Percentiles rank a stretch among this genome's conserved stretches.
phyloP scores from a whole-genome alignment of 768 basidiomycete genomes.

The Lactifluus rugatus region DNA sequence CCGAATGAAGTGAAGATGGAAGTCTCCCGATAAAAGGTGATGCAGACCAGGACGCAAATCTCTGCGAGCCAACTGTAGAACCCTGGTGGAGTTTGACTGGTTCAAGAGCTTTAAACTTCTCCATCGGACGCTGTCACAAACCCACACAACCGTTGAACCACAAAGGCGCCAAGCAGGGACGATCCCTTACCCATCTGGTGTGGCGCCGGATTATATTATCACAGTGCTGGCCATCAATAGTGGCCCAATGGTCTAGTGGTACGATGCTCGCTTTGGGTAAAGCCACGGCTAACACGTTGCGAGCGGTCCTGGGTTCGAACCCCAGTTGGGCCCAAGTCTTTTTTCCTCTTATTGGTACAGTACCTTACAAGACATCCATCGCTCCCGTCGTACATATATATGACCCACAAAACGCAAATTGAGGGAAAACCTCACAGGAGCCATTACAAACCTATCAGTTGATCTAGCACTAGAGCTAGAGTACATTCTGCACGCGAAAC shows the following conservation, averaged over 20 bases:
- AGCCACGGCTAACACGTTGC: constrained; percentile 24
- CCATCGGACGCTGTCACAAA: constrained; percentile 36
- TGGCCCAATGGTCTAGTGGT: constrained; percentile 38
- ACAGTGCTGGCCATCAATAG: constrained; percentile 1
- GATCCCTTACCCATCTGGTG: constrained; percentile 2
- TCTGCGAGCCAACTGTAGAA: constrained; percentile 13
- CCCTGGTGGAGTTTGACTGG: constrained; percentile 36
- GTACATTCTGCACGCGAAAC: background rate
- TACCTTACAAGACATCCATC: too few relatives aligned
- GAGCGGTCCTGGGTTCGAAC: constrained; percentile 44
- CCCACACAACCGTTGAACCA: background rate
- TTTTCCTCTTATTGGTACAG: background rate
- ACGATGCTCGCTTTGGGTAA: constrained; percentile 44
- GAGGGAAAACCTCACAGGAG: background rate
- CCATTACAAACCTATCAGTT: background rate
- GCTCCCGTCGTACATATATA: too few relatives aligned
- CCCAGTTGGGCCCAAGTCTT: constrained; percentile 33
- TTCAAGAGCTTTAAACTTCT: constrained; percentile 81
- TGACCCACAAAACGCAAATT: background rate
- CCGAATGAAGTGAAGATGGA: constrained; percentile 66
- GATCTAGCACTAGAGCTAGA: background rate
- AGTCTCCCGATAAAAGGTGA: constrained; percentile 60
- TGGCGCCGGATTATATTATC: background rate
- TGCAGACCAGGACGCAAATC: background rate
- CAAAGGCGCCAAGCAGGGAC: background rate